Evolutionary conservation across 148 eudicot species (phyloP).

Genomic region (Rhododendron ovatum): DNA sequence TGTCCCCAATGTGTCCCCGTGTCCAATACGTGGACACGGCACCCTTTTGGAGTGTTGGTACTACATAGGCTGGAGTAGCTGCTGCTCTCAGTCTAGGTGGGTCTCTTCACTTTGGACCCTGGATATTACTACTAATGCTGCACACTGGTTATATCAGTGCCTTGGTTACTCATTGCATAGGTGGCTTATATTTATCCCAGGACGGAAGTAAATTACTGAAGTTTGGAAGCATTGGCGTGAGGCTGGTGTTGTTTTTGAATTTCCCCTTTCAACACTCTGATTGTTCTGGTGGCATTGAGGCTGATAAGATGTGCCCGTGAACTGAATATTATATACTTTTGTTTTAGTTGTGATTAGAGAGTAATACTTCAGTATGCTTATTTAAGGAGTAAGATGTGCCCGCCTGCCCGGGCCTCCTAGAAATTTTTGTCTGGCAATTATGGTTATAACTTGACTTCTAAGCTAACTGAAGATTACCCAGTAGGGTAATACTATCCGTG

Average conservation of each 20-base stretch:
- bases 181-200: background rate
- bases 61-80: background rate
- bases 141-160: background rate
- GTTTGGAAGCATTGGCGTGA: background rate
- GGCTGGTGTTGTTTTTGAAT: background rate
- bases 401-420: background rate
- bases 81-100: background rate
- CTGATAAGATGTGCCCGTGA: background rate
- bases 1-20: no score
- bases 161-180: background rate
- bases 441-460: background rate
- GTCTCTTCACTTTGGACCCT: background rate
- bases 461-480: background rate
- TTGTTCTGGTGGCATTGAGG: background rate
- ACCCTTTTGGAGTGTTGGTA: no score
- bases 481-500: background rate
- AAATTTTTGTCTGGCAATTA: background rate
- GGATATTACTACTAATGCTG: background rate
- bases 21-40: no score
- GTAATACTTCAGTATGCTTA: background rate
- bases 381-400: background rate
- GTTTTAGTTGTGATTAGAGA: background rate
- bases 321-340: background rate
- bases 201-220: background rate
- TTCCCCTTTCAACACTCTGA: background rate